phyloP scores from a whole-genome alignment of 371 early-diverging fungal genomes.

The Apophysomyces ossiformis region DNA sequence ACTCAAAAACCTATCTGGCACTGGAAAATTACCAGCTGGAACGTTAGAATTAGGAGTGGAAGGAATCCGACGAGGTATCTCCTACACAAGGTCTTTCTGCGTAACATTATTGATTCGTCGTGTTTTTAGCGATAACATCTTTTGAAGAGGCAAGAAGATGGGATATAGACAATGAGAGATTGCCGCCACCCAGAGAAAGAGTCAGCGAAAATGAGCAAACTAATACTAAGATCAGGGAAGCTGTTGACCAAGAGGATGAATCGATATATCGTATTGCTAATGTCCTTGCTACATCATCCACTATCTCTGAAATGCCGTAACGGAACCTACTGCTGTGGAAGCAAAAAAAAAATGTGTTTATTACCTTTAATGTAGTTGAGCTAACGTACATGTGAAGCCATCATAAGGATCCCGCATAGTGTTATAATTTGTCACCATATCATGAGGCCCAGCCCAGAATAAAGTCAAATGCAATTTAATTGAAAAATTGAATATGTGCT shows the following conservation, averaged over 20 bases:
- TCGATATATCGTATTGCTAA: slow-evolving; percentile 19
- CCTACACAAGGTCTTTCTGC: neutral
- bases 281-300: slow-evolving; percentile 14
- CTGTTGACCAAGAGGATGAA: slow-evolving; percentile 43
- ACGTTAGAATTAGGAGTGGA: slow-evolving; percentile 88
- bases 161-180: slow-evolving; percentile 90
- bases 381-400: no score
- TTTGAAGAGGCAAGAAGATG: slow-evolving; percentile 92
- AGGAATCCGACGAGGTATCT: slow-evolving; percentile 79
- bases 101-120: neutral
- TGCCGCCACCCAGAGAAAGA: slow-evolving; percentile 71
- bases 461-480: no score
- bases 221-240: slow-evolving; percentile 47
- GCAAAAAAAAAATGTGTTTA: no score
- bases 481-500: no score
- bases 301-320: neutral
- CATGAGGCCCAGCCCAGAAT: no score
- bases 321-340: neutral
- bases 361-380: no score
- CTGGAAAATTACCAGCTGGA: slow-evolving; percentile 80
- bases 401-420: no score
- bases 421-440: no score
- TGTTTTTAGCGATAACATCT: slow-evolving; percentile 71
- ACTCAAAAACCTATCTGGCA: slow-evolving; percentile 85
- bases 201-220: slow-evolving; percentile 49